Evolutionary conservation across 352 stramenopile genomes (phyloP).

Genomic region (Pythium phragmiticola): DNA sequence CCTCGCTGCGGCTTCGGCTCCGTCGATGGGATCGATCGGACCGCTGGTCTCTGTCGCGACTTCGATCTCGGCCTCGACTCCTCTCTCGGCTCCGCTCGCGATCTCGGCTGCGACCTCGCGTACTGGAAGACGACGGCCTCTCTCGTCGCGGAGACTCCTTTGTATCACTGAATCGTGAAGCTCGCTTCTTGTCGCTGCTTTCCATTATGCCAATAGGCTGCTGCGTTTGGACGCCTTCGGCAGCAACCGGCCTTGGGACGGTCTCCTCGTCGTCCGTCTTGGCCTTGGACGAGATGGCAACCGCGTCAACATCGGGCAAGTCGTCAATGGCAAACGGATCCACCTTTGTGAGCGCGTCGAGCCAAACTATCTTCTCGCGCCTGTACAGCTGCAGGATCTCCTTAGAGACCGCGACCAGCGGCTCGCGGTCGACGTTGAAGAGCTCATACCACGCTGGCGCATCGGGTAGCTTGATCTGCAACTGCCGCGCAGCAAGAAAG

Average conservation of each 20-base stretch:
- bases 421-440: conserved; percentile 58
- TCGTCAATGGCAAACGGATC: conserved; percentile 71
- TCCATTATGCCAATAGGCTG: background rate
- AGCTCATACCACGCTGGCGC: conserved; percentile 63
- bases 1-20: conserved; percentile 23
- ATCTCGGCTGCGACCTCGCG: conserved; percentile 3
- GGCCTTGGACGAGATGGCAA: background rate
- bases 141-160: conserved; percentile 2
- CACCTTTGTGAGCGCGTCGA: conserved; percentile 67
- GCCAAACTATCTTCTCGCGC: conserved; percentile 54
- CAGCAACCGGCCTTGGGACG: background rate
- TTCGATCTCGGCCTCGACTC: conserved; percentile 20
- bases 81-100: background rate
- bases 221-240: background rate
- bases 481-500: conserved; percentile 74
- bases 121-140: background rate
- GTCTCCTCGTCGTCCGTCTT: background rate
- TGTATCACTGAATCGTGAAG: conserved; percentile 2
- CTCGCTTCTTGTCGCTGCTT: background rate
- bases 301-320: conserved; percentile 23
- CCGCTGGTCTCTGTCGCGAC: conserved; percentile 10
- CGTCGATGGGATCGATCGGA: conserved; percentile 10
- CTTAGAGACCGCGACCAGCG: conserved; percentile 48
- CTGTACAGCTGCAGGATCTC: conserved; percentile 67
- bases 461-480: conserved; percentile 53